Evolutionary conservation across 352 stramenopile species (phyloP), one percentile per base, ranked within the genome.

Genomic region (Pythium biforme): DNA sequence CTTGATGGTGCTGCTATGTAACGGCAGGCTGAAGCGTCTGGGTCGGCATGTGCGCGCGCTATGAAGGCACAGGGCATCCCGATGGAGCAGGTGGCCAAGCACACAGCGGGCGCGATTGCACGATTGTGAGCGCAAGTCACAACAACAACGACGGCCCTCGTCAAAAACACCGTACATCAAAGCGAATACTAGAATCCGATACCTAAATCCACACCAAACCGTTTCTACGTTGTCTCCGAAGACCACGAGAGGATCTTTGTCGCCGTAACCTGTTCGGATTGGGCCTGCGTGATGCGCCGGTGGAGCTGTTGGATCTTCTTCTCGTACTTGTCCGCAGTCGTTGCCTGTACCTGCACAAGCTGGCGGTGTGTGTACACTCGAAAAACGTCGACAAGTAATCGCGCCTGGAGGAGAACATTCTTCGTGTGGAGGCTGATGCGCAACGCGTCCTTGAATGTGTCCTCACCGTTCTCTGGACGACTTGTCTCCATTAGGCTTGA

Each of bases 11-110:
- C 14, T 12, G 25, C 23, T 54, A 26, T 54, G 26, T 47, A 46
- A 37, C 23, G 20, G 19, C 48, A 94, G 85, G 83, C 83, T 0
- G 83, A 94, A 53, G 79, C 75, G 15, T 74, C 76, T 9, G 85
- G 85, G 47, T 94, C 85, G 34, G 74, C 74, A 29, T 76, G 67
- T 25, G 79, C 85, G 4, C 65, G 63, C 7, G 79, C 81, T 17
- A 80, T 94, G 79, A 81, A 77, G 51, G 74, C 70, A 25, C 74
- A 94, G 56, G 75, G 79, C 31, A 72, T 94, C 26, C 83, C 85
- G 8, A 91, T 94, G 84, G 69, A 83, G 26, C 79, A 90, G 65
- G 73, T 75, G 1, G 73, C 79, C 25, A 86, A 89, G 40, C 83
- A 92, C 61, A 92, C 83, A 46, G 81, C 83, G 1, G 82, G 81